These are phyloP conservation scores for Trichopus zeylanicus DNA, from an alignment of 116 monocot genomes.

Conservation along the genomic window DNA sequence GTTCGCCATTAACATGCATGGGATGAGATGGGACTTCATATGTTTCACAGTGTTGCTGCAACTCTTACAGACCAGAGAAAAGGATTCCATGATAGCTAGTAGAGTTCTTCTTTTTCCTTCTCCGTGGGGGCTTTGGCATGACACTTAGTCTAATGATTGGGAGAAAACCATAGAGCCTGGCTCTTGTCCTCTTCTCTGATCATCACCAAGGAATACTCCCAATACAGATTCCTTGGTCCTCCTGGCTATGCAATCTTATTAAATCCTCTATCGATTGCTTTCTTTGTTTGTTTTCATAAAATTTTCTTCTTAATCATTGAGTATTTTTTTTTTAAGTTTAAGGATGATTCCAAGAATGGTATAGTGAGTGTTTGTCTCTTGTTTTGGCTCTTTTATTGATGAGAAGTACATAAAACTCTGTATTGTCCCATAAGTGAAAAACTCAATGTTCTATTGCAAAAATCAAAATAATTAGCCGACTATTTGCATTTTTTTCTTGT, in stretches of 20 bases:
- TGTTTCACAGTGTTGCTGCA: not conserved
- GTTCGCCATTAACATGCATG: too few relatives aligned
- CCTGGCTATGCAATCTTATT: not conserved
- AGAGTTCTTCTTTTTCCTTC: not conserved
- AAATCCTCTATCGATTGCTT: not conserved
- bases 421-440: too few relatives aligned
- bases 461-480: too few relatives aligned
- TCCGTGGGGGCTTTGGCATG: constrained; percentile 1
- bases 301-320: not conserved
- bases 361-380: not conserved
- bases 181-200: constrained; percentile 10
- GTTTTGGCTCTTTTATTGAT: not conserved
- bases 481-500: too few relatives aligned
- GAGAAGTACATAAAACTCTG: not conserved
- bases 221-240: not conserved
- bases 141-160: constrained; percentile 8
- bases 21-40: too few relatives aligned
- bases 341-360: not conserved
- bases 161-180: not conserved
- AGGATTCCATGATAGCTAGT: not conserved
- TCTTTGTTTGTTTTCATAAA: not conserved
- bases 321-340: not conserved
- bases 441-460: too few relatives aligned
- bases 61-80: not conserved
- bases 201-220: not conserved